phyloP scores from a whole-genome alignment of 441 rosid species.

The Dalechampia spathulata region DNA sequence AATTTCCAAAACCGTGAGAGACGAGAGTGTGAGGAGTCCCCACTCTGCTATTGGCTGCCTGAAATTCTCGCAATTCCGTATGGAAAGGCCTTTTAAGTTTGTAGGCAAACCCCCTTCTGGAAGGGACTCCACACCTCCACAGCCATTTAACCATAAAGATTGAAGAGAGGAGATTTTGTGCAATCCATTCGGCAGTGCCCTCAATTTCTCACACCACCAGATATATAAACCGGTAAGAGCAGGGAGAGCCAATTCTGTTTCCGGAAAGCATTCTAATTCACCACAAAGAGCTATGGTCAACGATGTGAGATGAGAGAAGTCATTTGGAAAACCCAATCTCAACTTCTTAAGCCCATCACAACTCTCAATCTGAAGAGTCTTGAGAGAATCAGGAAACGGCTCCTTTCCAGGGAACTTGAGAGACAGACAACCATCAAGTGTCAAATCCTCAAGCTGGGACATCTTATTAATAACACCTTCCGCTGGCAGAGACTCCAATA shows the following conservation, averaged over 20 bases:
- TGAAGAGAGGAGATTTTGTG: constrained; percentile 21
- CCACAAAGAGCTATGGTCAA: too few species aligned
- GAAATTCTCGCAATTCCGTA: constrained; percentile 7
- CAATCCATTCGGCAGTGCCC: constrained; percentile 23
- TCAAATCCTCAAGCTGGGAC: background rate
- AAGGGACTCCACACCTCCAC: constrained; percentile 20
- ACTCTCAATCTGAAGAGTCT: constrained; percentile 4
- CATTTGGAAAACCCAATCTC: constrained; percentile 13
- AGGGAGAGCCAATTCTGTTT: constrained; percentile 5
- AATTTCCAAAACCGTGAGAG: constrained; percentile 2
- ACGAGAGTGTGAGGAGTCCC: constrained; percentile 17
- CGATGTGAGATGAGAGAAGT: constrained; percentile 4
- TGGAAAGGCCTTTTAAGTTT: constrained; percentile 11
- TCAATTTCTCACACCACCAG: constrained; percentile 19
- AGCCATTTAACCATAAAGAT: constrained; percentile 16
- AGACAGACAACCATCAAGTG: background rate
- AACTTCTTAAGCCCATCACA: constrained; percentile 4
- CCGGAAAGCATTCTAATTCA: constrained; percentile 13
- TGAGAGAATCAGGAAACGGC: constrained; percentile 8
- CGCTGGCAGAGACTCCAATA: background rate
- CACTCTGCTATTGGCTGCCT: constrained; percentile 8
- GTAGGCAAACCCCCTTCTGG: constrained; percentile 25
- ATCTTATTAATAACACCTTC: background rate
- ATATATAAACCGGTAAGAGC: constrained; percentile 12
- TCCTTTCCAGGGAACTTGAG: background rate